Percentiles rank a stretch among this genome's conserved stretches.
These are phyloP conservation scores for Suillus brevipes DNA, from an alignment of 768 basidiomycete genomes.

Conservation along the genomic window DNA sequence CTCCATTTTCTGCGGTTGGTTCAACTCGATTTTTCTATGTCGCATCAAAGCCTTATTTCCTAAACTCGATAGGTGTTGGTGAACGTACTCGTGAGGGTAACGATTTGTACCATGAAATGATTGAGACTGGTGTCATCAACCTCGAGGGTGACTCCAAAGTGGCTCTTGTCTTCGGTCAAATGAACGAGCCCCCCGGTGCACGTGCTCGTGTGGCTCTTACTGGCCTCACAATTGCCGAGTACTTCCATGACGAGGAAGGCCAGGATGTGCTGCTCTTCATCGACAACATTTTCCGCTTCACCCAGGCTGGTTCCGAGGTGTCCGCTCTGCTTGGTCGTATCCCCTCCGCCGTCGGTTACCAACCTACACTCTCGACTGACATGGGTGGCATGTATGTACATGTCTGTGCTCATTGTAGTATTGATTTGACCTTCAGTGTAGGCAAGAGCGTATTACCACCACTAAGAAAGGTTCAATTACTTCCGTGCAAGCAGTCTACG, in stretches of 20 bases:
- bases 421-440: constrained; percentile 28
- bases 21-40: background rate
- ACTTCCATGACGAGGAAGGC: constrained; percentile 99
- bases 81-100: constrained; percentile 99
- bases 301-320: constrained; percentile 99
- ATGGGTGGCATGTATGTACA: constrained; percentile 96
- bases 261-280: constrained; percentile 99
- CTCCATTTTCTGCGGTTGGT: constrained; percentile 96
- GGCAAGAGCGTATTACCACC: constrained; percentile 99
- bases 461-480: constrained; percentile 99
- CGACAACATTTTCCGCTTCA: constrained; percentile 99
- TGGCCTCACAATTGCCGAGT: constrained; percentile 98
- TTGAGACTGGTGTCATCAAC: constrained; percentile 99
- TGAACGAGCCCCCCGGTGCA: constrained; percentile 99
- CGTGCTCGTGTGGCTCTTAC: constrained; percentile 99
- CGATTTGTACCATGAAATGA: constrained; percentile 99
- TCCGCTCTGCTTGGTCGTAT: constrained; percentile 99
- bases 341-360: constrained; percentile 99
- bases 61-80: constrained; percentile 75
- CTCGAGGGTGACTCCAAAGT: constrained; percentile 99
- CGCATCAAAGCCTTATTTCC: constrained; percentile 13
- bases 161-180: constrained; percentile 99
- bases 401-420: background rate
- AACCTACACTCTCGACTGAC: constrained; percentile 98
- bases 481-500: constrained; percentile 99